These are phyloP conservation scores for Leccinum rimulosum DNA, from an alignment of 768 basidiomycete genomes.

Conservation along the genomic window DNA sequence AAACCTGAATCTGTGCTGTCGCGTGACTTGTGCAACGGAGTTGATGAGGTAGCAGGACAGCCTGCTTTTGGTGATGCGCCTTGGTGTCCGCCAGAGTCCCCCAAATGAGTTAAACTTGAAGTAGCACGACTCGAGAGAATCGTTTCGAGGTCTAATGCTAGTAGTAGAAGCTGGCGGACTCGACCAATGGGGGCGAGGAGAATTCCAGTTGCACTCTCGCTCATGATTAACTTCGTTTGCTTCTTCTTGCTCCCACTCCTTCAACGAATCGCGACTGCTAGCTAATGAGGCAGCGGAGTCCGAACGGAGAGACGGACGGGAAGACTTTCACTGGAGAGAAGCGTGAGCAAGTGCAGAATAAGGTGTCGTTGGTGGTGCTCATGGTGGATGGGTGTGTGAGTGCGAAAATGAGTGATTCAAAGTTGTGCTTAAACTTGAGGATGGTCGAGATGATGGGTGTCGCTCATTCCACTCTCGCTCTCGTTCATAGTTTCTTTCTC, in stretches of 20 bases:
- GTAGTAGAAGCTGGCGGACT: slow-evolving; percentile 14
- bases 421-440: slow-evolving; percentile 42
- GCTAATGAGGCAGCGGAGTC: slow-evolving; percentile 44
- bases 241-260: slow-evolving; percentile 32
- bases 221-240: slow-evolving; percentile 40
- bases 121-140: slow-evolving; percentile 15
- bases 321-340: slow-evolving; percentile 33
- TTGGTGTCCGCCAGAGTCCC: slow-evolving; percentile 10
- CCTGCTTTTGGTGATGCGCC: slow-evolving; percentile 1
- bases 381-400: slow-evolving; percentile 37
- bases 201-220: slow-evolving; percentile 70
- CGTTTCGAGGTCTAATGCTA: slow-evolving; percentile 1
- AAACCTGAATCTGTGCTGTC: slow-evolving; percentile 2
- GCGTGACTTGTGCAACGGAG: background rate
- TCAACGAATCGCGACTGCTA: slow-evolving; percentile 34
- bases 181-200: slow-evolving; percentile 59
- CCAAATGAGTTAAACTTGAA: slow-evolving; percentile 17
- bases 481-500: slow-evolving; percentile 44
- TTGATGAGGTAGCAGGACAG: background rate
- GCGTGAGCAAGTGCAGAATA: slow-evolving; percentile 32
- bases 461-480: slow-evolving; percentile 59
- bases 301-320: slow-evolving; percentile 31
- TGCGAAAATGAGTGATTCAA: slow-evolving; percentile 34
- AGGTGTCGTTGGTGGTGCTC: slow-evolving; percentile 40
- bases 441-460: slow-evolving; percentile 37